Evolutionary conservation across 441 rosid species (phyloP).

Genomic region (Populus tomentosa): DNA sequence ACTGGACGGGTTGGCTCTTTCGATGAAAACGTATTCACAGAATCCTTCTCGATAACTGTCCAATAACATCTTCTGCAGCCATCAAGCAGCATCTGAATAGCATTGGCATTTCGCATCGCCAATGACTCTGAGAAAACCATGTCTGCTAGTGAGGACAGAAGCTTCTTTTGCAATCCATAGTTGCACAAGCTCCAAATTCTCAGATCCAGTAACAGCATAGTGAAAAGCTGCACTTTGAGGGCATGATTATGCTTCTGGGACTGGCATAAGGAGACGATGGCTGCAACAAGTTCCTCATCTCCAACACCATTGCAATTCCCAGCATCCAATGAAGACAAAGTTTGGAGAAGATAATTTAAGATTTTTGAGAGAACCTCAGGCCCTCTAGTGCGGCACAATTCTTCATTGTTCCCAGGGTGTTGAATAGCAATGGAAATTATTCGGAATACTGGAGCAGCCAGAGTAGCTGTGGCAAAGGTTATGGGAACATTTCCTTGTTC

Average conservation of each 20-base stretch:
- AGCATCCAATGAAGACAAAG: slow-evolving; percentile 63
- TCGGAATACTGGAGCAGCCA: slow-evolving; percentile 93
- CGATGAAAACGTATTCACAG: slow-evolving; percentile 57
- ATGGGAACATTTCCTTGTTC: slow-evolving; percentile 53
- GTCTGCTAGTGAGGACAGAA: slow-evolving; percentile 94
- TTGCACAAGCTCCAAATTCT: slow-evolving; percentile 96
- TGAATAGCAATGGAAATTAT: slow-evolving; percentile 79
- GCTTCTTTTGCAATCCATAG: slow-evolving; percentile 97
- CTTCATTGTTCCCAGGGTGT: slow-evolving; percentile 93
- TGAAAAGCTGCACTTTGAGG: slow-evolving; percentile 94
- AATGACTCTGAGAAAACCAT: slow-evolving; percentile 96
- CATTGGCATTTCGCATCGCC: slow-evolving; percentile 94
- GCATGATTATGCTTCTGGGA: slow-evolving; percentile 82
- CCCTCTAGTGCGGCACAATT: slow-evolving; percentile 70
- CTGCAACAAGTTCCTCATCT: slow-evolving; percentile 97
- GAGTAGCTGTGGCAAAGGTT: slow-evolving; percentile 59
- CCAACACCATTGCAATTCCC: slow-evolving; percentile 68
- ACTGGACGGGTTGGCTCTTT: slow-evolving; percentile 64
- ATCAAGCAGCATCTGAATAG: slow-evolving; percentile 99
- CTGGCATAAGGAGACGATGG: slow-evolving; percentile 88
- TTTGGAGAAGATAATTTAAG: slow-evolving; percentile 77
- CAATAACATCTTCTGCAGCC: slow-evolving; percentile 99
- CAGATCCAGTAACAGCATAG: slow-evolving; percentile 84
- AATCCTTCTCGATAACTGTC: slow-evolving; percentile 81
- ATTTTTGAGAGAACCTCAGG: slow-evolving; percentile 92